Conservation (phyloP, 202 grass and related monocot genomes). For the Panicum hallii region DNA sequence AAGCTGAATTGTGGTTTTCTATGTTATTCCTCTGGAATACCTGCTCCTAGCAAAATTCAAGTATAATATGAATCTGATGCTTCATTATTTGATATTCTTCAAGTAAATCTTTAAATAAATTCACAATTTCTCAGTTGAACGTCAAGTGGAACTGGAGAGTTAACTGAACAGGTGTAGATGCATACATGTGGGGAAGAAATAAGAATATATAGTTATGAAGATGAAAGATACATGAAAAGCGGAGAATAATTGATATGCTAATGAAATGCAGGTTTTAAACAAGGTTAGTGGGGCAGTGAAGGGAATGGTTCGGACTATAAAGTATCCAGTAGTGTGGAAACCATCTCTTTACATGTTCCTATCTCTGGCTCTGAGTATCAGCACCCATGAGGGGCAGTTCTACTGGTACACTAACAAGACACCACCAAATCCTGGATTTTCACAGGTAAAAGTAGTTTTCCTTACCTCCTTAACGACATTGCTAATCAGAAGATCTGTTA, state of each 20-base stretch:
- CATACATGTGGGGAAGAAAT: neutral
- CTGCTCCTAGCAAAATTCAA: conserved; percentile 11
- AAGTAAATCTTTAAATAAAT: conserved; percentile 14
- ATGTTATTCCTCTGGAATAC: conserved; percentile 18
- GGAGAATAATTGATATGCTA: conserved; percentile 17
- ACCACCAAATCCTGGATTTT: conserved; percentile 83
- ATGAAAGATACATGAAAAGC: neutral
- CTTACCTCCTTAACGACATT: conserved; percentile 37
- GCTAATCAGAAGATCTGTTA: conserved; percentile 19
- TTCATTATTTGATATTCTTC: conserved; percentile 31
- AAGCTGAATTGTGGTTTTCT: neutral
- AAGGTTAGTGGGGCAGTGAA: conserved; percentile 57
- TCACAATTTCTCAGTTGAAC: neutral
- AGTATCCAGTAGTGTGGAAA: conserved; percentile 78
- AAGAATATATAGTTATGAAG: conserved; percentile 24
- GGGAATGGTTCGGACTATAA: conserved; percentile 80
- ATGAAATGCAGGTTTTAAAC: conserved; percentile 60
- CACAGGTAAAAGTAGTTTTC: conserved; percentile 61
- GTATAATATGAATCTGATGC: conserved; percentile 30
- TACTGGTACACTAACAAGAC: conserved; percentile 86
- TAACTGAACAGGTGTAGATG: conserved; percentile 13
- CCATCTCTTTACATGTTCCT: conserved; percentile 89
- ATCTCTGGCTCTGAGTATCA: conserved; percentile 81
- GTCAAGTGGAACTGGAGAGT: neutral
- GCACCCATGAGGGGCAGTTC: conserved; percentile 92